Percentiles rank a stretch among this genome's conserved stretches.
These are phyloP conservation scores for Kazachstania sp. DNA, from an alignment of 1,139 yeast species.

Conservation along the genomic window DNA sequence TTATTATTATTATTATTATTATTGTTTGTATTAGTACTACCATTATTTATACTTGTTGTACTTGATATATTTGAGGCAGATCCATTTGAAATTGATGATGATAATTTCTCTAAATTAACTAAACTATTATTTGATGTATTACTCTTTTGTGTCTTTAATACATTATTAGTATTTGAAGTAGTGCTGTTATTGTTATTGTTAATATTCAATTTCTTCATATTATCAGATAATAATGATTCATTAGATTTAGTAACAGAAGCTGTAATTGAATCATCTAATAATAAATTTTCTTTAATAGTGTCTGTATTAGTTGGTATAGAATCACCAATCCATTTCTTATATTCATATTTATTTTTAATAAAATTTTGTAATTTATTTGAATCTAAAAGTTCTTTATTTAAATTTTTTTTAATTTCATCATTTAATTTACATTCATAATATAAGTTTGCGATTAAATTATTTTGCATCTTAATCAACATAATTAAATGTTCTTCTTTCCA, in stretches of 20 bases:
- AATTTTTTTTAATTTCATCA: not conserved
- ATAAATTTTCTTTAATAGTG: not conserved
- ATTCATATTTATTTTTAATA: constrained; percentile 82
- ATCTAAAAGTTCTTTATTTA: constrained; percentile 25
- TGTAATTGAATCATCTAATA: not conserved
- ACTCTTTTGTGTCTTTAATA: not conserved
- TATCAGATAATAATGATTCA: not conserved
- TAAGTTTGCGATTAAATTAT: constrained; percentile 54
- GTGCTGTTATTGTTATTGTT: not conserved
- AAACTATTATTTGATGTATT: not conserved
- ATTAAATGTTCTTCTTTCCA: constrained; percentile 93
- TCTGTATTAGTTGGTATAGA: not conserved
- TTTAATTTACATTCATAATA: constrained; percentile 72
- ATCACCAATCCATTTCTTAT: constrained; percentile 67
- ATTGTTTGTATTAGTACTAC: constrained; percentile 5
- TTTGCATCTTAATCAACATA: constrained; percentile 82
- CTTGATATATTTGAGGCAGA: not conserved
- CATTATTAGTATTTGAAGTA: not conserved
- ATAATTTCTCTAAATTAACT: constrained; percentile 6
- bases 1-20: constrained; percentile 1
- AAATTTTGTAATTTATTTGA: constrained; percentile 81
- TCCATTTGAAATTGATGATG: constrained; percentile 5
- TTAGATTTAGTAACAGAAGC: not conserved
- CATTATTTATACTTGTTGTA: not conserved
- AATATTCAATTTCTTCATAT: not conserved